These are phyloP conservation scores for Aspergillus sclerotiicarbonarius DNA, from an alignment of 495 filamentous ascomycete genomes.

Conservation along the genomic window DNA sequence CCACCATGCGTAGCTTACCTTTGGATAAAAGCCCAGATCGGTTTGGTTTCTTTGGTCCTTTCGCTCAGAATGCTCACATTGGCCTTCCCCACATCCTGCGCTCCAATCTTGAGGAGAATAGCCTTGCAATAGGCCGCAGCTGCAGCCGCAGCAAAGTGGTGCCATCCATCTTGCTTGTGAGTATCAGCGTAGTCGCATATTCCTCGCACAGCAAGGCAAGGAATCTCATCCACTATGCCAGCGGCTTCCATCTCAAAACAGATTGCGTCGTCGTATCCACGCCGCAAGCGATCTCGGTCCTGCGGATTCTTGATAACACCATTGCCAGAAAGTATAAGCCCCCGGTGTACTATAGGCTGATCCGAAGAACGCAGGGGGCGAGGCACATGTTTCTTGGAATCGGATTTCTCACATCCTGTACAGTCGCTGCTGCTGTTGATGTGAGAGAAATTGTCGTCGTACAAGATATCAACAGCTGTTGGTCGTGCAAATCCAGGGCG, in stretches of 20 bases:
- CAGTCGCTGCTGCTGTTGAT: background rate
- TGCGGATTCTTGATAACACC: background rate
- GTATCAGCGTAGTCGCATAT: conserved; percentile 29
- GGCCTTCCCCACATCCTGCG: no score
- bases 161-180: conserved; percentile 29
- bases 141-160: conserved; percentile 24
- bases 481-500: background rate
- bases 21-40: no score
- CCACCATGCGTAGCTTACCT: no score
- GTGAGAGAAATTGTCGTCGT: background rate
- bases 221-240: conserved; percentile 9
- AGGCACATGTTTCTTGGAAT: background rate
- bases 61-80: no score
- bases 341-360: conserved; percentile 3
- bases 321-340: background rate
- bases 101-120: conserved; percentile 6
- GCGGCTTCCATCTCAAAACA: conserved; percentile 22
- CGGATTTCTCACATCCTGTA: background rate
- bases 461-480: background rate
- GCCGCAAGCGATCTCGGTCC: background rate
- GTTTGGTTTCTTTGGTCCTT: no score
- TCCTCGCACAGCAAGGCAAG: conserved; percentile 25
- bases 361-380: background rate
- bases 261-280: background rate
- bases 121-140: conserved; percentile 25